A percentile compares a stretch with the other conserved stretches of the same genome.
Conservation (phyloP, 2,329 filamentous ascomycete species). For the Teratosphaeria epicoccoides region DNA sequence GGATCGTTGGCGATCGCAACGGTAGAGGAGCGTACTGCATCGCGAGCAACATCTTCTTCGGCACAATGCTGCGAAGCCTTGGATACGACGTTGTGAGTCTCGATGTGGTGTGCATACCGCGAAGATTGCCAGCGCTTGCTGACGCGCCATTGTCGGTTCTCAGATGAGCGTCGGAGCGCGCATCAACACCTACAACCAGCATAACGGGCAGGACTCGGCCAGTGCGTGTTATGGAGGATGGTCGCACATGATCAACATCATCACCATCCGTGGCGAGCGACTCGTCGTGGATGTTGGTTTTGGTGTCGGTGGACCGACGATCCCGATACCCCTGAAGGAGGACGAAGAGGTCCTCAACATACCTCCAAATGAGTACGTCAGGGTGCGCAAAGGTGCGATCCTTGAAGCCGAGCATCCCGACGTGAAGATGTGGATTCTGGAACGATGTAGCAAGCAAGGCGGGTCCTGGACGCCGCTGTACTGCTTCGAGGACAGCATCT, state of each 20-base stretch:
- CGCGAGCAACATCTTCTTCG: conserved; percentile 47
- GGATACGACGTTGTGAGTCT: conserved; percentile 33
- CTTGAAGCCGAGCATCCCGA: conserved; percentile 12
- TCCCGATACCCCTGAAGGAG: conserved; percentile 46
- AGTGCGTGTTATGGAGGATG: conserved; percentile 14
- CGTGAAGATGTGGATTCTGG: conserved; percentile 35
- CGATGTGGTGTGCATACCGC: neutral
- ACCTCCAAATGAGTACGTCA: conserved; percentile 4
- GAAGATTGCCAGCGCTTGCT: neutral
- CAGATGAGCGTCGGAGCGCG: conserved; percentile 25
- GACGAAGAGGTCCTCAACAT: conserved; percentile 5
- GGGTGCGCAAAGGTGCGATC: conserved; percentile 12
- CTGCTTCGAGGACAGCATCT: conserved; percentile 49
- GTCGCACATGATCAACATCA: conserved; percentile 34
- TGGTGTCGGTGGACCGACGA: conserved; percentile 50
- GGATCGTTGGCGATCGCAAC: conserved; percentile 33
- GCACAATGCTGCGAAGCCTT: conserved; percentile 39
- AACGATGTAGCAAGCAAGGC: conserved; percentile 24
- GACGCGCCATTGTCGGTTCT: neutral
- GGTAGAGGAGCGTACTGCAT: conserved; percentile 50
- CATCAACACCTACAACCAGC: conserved; percentile 19
- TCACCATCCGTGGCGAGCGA: conserved; percentile 37
- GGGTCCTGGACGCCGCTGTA: conserved; percentile 51
- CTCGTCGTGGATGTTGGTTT: conserved; percentile 55
- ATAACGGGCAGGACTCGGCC: neutral